A percentile compares a stretch with the other conserved stretches of the same genome.
Evolutionary conservation across 768 basidiomycete genomes (phyloP).

Genomic region (Tricholomella constricta): DNA sequence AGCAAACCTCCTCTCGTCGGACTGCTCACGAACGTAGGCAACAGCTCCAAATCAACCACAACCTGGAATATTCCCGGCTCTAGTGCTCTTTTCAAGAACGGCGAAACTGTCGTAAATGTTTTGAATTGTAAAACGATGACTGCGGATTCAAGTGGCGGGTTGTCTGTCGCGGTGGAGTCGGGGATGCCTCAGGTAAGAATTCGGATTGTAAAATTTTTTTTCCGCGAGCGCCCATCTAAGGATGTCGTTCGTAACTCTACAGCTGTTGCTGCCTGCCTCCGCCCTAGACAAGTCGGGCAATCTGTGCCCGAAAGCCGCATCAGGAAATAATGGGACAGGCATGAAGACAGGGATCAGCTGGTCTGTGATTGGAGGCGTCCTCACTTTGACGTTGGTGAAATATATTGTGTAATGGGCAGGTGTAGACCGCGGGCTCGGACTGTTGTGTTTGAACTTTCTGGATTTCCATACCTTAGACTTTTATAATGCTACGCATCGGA

Average conservation of each 20-base stretch:
- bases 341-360: not conserved
- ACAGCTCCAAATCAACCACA: conserved; percentile 28
- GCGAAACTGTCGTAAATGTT: conserved; percentile 52
- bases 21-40: conserved; percentile 58
- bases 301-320: conserved; percentile 9
- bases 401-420: not conserved
- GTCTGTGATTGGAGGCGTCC: not conserved
- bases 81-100: conserved; percentile 37
- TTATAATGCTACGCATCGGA: no score
- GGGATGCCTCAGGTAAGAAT: conserved; percentile 51
- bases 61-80: conserved; percentile 44
- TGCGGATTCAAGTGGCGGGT: conserved; percentile 42
- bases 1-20: conserved; percentile 59
- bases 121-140: conserved; percentile 45
- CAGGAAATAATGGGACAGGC: not conserved
- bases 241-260: not conserved
- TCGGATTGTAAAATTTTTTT: not conserved
- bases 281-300: conserved; percentile 19
- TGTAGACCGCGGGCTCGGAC: not conserved
- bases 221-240: not conserved
- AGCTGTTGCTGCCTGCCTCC: conserved; percentile 26
- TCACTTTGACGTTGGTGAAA: not conserved
- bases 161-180: conserved; percentile 36
- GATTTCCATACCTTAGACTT: no score
- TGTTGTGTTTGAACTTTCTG: no score